Percentiles rank a stretch among this genome's conserved stretches.
Evolutionary conservation across 192 early-diverging fungal genomes (phyloP).

Genomic region (Backusella westeae): DNA sequence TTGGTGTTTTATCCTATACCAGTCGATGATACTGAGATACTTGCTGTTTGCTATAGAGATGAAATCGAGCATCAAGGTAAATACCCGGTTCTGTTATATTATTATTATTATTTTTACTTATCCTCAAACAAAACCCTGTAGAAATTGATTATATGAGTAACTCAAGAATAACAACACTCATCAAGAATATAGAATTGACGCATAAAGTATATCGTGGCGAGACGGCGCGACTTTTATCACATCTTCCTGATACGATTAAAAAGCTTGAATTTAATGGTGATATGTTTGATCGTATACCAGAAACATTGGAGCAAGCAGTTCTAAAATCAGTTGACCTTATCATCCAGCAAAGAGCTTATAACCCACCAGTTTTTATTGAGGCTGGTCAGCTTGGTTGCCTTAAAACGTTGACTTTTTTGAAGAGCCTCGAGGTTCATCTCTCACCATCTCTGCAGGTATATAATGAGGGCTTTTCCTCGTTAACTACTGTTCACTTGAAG

Average conservation of each 20-base stretch:
- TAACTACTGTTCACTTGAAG: background rate
- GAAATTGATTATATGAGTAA: background rate
- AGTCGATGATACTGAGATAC: background rate
- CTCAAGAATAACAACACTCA: background rate
- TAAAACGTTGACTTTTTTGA: background rate
- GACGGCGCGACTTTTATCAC: background rate
- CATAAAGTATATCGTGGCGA: background rate
- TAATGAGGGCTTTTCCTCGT: background rate
- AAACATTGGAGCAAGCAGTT: background rate
- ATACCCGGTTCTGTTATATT: background rate
- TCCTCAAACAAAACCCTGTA: background rate
- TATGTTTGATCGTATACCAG: background rate
- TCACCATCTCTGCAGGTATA: background rate
- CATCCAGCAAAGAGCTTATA: background rate
- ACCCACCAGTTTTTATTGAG: background rate
- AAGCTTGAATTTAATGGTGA: background rate
- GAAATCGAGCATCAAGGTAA: background rate
- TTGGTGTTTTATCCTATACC: background rate
- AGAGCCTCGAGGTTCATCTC: background rate
- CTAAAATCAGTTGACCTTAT: background rate
- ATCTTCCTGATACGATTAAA: background rate
- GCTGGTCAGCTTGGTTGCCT: background rate
- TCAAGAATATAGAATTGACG: background rate
- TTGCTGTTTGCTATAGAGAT: background rate
- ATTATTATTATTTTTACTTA: background rate